phyloP scores from a whole-genome alignment of 2,329 filamentous ascomycete species.

The Emergomyces pasteurianus region DNA sequence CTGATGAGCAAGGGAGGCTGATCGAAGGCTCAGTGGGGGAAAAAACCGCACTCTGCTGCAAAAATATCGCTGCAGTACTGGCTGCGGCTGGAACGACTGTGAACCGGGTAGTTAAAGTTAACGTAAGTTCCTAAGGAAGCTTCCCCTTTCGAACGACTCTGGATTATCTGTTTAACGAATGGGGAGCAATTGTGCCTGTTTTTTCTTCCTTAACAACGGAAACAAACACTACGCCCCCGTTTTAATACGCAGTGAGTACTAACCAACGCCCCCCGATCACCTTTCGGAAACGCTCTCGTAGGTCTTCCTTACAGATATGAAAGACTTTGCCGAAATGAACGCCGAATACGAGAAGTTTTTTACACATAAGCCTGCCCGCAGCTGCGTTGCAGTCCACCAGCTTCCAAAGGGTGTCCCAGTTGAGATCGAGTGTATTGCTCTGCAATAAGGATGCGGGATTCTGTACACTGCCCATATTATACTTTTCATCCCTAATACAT shows the following conservation, averaged over 20 bases:
- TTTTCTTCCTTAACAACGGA: too few species aligned
- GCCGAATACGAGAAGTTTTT: conserved; percentile 61
- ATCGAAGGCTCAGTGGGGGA: conserved; percentile 55
- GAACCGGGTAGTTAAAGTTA: conserved; percentile 76
- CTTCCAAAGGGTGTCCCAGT: conserved; percentile 53
- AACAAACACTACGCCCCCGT: background rate
- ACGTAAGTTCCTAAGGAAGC: conserved; percentile 26
- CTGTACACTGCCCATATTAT: background rate
- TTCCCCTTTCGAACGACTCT: background rate
- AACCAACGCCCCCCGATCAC: background rate
- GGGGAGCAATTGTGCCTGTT: background rate
- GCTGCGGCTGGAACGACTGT: conserved; percentile 68
- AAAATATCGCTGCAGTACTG: conserved; percentile 76
- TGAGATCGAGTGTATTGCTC: conserved; percentile 54
- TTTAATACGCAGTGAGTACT: background rate
- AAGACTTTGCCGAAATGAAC: conserved; percentile 72
- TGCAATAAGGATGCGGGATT: conserved; percentile 26
- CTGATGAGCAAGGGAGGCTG: conserved; percentile 48
- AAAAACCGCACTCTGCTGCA: conserved; percentile 58
- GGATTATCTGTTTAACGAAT: background rate
- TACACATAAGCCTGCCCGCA: conserved; percentile 49
- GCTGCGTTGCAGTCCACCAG: conserved; percentile 52
- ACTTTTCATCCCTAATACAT: background rate
- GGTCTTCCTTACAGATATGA: conserved; percentile 88
- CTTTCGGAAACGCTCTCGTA: conserved; percentile 8